Evolutionary conservation across 176 grass and related monocot genomes (phyloP), one percentile per base, ranked within the genome.

Genomic region (Hordeum marinum): DNA sequence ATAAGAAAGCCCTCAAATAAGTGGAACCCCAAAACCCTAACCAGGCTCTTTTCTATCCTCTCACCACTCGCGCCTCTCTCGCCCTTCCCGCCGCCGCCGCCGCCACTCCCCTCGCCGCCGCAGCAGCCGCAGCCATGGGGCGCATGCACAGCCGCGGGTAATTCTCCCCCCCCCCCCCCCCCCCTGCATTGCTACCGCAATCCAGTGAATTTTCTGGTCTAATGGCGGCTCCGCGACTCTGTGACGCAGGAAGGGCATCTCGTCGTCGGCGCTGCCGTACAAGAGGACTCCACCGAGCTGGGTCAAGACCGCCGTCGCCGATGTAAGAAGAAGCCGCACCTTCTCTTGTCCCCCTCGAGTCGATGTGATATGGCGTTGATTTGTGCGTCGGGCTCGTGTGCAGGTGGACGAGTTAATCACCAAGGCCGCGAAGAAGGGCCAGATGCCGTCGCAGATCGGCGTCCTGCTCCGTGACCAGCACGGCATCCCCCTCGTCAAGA

Each of bases 91-190:
- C 82, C 78, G 86, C 79, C 58, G 35, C 87, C 21, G 66, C 68
- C 24, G 54, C 36, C 15, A 21, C 24, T 35, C 57, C 54, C 15
- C 37, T 23, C 23, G 58, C 64, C 71, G 50, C 39, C 11, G 66
- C 50, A 41, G 21, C 52, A 80, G 13, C n/a, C 5, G 23, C 15
- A 73, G 31, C 76, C 84, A 96, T 96, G 94, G 91, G 94, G 60
- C 94, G 94, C 32, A 96, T 96, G 94, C 91, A 96, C 84, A 96
- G 94, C 72, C 77, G 73, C 52, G 94, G 94, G 90, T 92, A 89
- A 29, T 0, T 20, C 11, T 3, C 32, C 32, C 32, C 23, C 11
- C 70, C 68, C 17, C 37, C 24, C 29, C 70, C 68, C 17, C 37
- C 24, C 29, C 9, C 29, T 3, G 11, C 67, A 18, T 4, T 32